Evolutionary conservation across 1,139 yeast genomes (phyloP), one percentile per base, ranked within the genome.

Genomic region (Zygoascus meyerae): DNA sequence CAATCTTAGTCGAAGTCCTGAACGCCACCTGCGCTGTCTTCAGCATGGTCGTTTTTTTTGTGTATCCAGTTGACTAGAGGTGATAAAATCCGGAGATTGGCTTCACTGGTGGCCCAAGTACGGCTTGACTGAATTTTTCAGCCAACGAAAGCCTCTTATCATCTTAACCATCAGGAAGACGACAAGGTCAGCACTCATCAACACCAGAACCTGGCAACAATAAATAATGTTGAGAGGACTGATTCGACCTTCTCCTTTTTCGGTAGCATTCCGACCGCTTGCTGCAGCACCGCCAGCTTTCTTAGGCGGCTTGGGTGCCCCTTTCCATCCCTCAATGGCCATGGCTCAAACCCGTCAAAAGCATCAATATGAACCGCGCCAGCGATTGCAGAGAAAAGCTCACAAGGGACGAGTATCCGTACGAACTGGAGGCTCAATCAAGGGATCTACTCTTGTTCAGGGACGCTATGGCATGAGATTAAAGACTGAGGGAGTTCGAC

Each of bases 351-450:
- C 50, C 38, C 77, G 95, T 64, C 77, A 74, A 60, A 81, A 82
- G 59, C 96, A 89, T 66, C 95, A 87, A 63, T 83, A 84, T 63
- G 62, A 54, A 17, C 97, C 97, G 43, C 75, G 95, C 61, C 83
- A 77, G 68, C 81, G 79, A 58, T 71, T 74, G 51, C 75, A 82
- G 48, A 75, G 81, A 59, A 92, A 92, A 69, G 87, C 90, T 40
- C 90, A 87, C 68, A 94, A 92, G 65, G 99, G 99, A 38, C 77
- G 97, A 59, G 96, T 94, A 6, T 79, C 95, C 2, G 96, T 90
- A 16, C 84, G 96, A 65, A 86, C 84, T 12, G 99, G 99, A 49
- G 97, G 97, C 3, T 89, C 97, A 2, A 74, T 78, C 49, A 89
- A 86, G 64, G 99, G 98, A 17, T 84, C 92, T 48, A 75, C 84